Percentiles rank a stretch among this genome's conserved stretches.
phyloP scores from a whole-genome alignment of 2,329 filamentous ascomycete genomes.

The Cercospora zeina region DNA sequence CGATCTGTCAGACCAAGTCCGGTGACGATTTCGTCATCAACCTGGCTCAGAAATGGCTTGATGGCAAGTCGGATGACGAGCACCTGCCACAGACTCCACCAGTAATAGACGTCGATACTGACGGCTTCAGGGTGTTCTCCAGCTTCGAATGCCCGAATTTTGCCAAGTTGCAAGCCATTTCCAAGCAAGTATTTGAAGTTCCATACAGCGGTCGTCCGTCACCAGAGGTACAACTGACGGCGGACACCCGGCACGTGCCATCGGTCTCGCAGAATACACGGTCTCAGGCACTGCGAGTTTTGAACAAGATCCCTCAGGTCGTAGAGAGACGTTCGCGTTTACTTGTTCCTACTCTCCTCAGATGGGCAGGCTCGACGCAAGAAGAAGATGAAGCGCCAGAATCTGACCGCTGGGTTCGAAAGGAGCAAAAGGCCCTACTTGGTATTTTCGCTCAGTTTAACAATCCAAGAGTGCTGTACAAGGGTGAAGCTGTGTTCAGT shows the following conservation, averaged over 20 bases:
- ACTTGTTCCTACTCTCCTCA: slow-evolving; percentile 81
- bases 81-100: slow-evolving; percentile 3
- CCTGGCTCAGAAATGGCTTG: slow-evolving; percentile 76
- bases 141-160: slow-evolving; percentile 86
- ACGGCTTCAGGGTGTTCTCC: slow-evolving; percentile 51
- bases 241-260: slow-evolving; percentile 23
- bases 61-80: slow-evolving; percentile 44
- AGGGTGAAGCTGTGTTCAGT: slow-evolving; percentile 71
- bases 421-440: slow-evolving; percentile 82
- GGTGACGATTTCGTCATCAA: slow-evolving; percentile 73
- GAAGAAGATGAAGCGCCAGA: slow-evolving; percentile 24
- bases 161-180: slow-evolving; percentile 57
- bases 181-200: slow-evolving; percentile 55
- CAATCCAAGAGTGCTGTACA: slow-evolving; percentile 83
- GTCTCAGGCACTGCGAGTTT: slow-evolving; percentile 74
- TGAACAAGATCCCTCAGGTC: slow-evolving; percentile 70
- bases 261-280: slow-evolving; percentile 45
- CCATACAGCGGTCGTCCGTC: slow-evolving; percentile 43
- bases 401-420: slow-evolving; percentile 61
- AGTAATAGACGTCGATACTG: slow-evolving; percentile 29
- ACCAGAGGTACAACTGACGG: slow-evolving; percentile 24
- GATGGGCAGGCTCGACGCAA: slow-evolving; percentile 66
- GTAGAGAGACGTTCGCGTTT: slow-evolving; percentile 84
- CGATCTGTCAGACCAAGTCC: slow-evolving; percentile 67
- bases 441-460: slow-evolving; percentile 78